Percentiles rank a stretch among this genome's conserved stretches.
Conservation (phyloP, 2,329 filamentous ascomycete species). For the Apiospora rasikravindrae region DNA sequence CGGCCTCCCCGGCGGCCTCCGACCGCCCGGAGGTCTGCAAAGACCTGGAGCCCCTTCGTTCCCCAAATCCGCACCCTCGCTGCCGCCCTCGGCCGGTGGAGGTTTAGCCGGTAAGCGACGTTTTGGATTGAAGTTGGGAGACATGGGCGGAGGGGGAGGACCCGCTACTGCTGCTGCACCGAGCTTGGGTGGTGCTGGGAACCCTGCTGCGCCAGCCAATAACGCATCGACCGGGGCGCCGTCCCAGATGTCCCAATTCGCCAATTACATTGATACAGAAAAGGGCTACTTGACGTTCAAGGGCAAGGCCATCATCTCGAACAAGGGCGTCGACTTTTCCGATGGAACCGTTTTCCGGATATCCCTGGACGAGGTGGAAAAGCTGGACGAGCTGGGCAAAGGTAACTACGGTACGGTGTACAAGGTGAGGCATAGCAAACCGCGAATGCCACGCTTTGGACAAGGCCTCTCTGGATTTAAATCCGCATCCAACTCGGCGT, state of each 20-base stretch:
- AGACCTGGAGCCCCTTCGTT: constrained; percentile 56
- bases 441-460: constrained; percentile 61
- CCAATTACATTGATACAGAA: constrained; percentile 87
- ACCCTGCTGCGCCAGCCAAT: constrained; percentile 22
- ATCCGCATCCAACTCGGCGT: constrained; percentile 38
- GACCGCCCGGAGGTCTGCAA: constrained; percentile 43
- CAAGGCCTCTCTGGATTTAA: constrained; percentile 60
- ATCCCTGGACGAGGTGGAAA: constrained; percentile 91
- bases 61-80: constrained; percentile 57
- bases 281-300: constrained; percentile 92
- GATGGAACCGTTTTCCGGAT: constrained; percentile 91
- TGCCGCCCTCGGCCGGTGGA: constrained; percentile 42
- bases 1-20: constrained; percentile 49
- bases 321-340: constrained; percentile 89
- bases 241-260: constrained; percentile 64
- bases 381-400: constrained; percentile 90
- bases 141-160: constrained; percentile 45
- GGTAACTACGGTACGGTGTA: constrained; percentile 99
- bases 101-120: constrained; percentile 68
- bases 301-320: constrained; percentile 88
- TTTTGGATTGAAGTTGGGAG: constrained; percentile 66
- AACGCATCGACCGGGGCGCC: constrained; percentile 35
- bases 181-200: background rate
- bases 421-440: constrained; percentile 87
- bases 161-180: constrained; percentile 28